phyloP scores from a whole-genome alignment of 169 alveolate species.

The Theileria equi region DNA sequence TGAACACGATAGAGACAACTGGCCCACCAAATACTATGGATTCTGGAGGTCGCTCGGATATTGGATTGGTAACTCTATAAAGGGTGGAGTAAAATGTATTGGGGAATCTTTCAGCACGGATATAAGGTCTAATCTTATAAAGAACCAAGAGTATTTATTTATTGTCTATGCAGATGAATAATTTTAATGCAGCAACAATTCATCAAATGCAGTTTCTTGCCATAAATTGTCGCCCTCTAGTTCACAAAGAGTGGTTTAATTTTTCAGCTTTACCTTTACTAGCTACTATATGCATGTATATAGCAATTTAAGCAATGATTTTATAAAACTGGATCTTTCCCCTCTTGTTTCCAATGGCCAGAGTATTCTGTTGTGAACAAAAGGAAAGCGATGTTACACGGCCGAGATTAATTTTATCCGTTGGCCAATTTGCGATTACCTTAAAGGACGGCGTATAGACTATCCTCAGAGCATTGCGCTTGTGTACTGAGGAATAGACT shows the following conservation, averaged over 20 bases:
- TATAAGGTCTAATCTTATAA: background rate
- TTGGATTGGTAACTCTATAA: background rate
- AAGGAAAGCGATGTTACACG: conserved; percentile 39
- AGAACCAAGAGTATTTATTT: background rate
- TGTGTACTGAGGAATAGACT: conserved; percentile 55
- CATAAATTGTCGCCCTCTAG: too few species aligned
- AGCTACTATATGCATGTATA: too few species aligned
- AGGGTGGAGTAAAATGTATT: background rate
- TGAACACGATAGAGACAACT: background rate
- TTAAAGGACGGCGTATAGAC: conserved; percentile 38
- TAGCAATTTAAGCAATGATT: too few species aligned
- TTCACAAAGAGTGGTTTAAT: too few species aligned
- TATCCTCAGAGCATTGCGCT: conserved; percentile 52
- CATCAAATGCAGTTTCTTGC: too few species aligned
- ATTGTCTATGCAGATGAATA: too few species aligned
- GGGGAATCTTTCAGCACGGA: conserved; percentile 7
- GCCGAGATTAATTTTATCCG: conserved; percentile 38
- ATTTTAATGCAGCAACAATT: too few species aligned
- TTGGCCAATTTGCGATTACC: conserved; percentile 64
- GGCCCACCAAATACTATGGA: conserved; percentile 4
- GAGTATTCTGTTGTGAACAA: conserved; percentile 11
- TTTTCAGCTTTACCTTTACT: too few species aligned
- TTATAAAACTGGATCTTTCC: conserved; percentile 53
- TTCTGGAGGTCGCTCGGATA: background rate
- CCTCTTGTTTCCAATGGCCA: conserved; percentile 41